Evolutionary conservation across 495 filamentous ascomycete species (phyloP).

Genomic region (Aspergillus diversus): DNA sequence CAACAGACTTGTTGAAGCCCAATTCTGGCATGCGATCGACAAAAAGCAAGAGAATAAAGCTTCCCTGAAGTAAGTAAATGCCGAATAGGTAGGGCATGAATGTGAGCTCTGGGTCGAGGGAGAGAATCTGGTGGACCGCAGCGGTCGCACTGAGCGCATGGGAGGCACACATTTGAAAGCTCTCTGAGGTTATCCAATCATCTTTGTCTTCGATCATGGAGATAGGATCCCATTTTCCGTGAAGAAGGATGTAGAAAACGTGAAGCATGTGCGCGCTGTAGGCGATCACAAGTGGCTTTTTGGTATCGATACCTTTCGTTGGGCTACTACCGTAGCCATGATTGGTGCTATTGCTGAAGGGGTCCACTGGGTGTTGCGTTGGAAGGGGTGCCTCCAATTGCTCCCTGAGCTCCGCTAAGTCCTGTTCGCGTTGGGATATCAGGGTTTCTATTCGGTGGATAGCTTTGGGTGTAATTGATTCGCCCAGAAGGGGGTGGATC

Average conservation of each 20-base stretch:
- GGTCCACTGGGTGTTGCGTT: conserved; percentile 4
- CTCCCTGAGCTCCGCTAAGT: conserved; percentile 7
- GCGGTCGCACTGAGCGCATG: conserved; percentile 17
- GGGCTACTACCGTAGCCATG: not conserved
- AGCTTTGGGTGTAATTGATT: conserved; percentile 1
- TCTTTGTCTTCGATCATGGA: conserved; percentile 21
- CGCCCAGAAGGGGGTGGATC: conserved; percentile 14
- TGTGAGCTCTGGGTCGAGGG: conserved; percentile 16
- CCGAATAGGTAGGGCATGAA: conserved; percentile 21
- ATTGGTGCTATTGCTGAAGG: conserved; percentile 6
- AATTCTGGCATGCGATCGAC: conserved; percentile 19
- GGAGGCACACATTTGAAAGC: conserved; percentile 15
- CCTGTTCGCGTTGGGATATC: conserved; percentile 17
- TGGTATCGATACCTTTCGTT: not conserved
- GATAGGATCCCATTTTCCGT: conserved; percentile 17
- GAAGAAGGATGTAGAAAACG: conserved; percentile 18
- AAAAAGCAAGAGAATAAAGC: conserved; percentile 17
- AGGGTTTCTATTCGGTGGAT: conserved; percentile 14
- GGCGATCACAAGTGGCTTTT: conserved; percentile 14
- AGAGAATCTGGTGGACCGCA: conserved; percentile 15
- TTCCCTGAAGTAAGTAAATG: conserved; percentile 17
- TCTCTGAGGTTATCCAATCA: conserved; percentile 20
- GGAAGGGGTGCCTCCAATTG: conserved; percentile 9
- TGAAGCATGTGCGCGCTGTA: conserved; percentile 19
- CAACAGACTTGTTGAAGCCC: conserved; percentile 19